Base-by-base conservation (phyloP, 768 basidiomycete species). In the Cantharellus anzutake region DNA sequence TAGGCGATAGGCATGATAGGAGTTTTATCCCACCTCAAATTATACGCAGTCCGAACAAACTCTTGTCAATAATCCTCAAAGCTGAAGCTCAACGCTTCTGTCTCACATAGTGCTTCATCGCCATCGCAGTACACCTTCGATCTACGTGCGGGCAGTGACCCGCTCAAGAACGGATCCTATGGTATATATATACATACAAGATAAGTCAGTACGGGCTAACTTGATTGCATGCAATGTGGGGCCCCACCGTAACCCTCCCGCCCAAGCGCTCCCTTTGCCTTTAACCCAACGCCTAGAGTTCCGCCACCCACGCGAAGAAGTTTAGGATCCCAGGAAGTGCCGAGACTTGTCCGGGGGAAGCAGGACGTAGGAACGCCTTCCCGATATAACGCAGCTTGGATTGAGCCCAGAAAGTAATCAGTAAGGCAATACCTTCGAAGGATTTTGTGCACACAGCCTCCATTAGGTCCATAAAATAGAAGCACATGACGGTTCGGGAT, bases 391-490 rank as follows among this genome's bases (percentile, higher is more conserved):
- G 48, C 20, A 4, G 4, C 35, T 3, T 44, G 52, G 39, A 7
- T 42, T 51, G 20, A 29, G 76, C 56, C 64, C 80, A 79, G 0
- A 85, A 84, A 35, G 87, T 74, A 66, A 81, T 48, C 11, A 11
- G 44, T 29, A 29, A 83, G 5, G 84, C 51, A 7, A 5, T 4
- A 2, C 62, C 3, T 5, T 40, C 29, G 57, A 42, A 34, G 11
- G 37, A n/a, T 11, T 37, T 11, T 7, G 52, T 55, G 5, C 40
- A 29, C 57, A 41, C 48, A 69, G 61, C 76, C 74, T 40, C 64
- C 86, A 65, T 87, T 88, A 0, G 86, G 85, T 2, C 86, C 86
- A 72, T 86, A 84, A 71, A 81, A 83, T n/a, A 29, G 20, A 29
- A 29, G 20, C 20, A 34, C 7, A 35, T 56, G 11, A 34, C 37